Base-by-base conservation (phyloP, 805 yeast genomes). In the Cyberlindnera saturnus region DNA sequence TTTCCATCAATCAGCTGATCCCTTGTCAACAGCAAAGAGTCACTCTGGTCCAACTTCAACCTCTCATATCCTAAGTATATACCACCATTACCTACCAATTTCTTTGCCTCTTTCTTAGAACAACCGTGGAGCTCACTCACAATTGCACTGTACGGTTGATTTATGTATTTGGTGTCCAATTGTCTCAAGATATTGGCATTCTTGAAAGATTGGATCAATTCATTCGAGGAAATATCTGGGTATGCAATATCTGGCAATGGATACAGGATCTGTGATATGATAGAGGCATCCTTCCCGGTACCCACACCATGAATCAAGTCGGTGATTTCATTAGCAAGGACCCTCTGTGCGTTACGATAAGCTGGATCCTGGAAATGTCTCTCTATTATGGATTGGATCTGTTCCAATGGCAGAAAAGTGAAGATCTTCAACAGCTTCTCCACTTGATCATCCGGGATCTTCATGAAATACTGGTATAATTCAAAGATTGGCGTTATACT, bases 261-360 rank as follows among this genome's bases (percentile, higher is more conserved):
- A 61, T 80, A 89, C 33, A 89, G 59, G 41, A 85, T 73, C 6
- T 81, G 74, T 14, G 95, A 81, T 14, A 86, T 73, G 18, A 74
- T 66, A 17, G 78, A 76, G 51, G 93, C 86, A 32, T 78, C 75
- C 20, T 74, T 69, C 3, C 96, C 90, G 9, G 73, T 72, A 4
- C 89, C 91, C 8, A 69, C 71, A 0, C 98, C 98, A 63, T 90
- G 96, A 34, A 93, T 72, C 55, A 93, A 69, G 55, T 88, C 95
- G 6, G 91, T 84, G 38, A 90, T 85, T 58, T 91, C 96, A 31
- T 76, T 64, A 0, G 98, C 98, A 28, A 93, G 71, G 0, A 81
- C 60, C 37, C 78, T 70, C 63, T 93, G 98, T 0, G 90, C 97
- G 13, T 70, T 51, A 43, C 96, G 73, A 26, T 64, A 50, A 2